Percentiles rank a stretch among this genome's conserved stretches.
These are phyloP conservation scores for Macroventuria anomochaeta DNA, from an alignment of 2,329 filamentous ascomycete genomes.

Conservation along the genomic window DNA sequence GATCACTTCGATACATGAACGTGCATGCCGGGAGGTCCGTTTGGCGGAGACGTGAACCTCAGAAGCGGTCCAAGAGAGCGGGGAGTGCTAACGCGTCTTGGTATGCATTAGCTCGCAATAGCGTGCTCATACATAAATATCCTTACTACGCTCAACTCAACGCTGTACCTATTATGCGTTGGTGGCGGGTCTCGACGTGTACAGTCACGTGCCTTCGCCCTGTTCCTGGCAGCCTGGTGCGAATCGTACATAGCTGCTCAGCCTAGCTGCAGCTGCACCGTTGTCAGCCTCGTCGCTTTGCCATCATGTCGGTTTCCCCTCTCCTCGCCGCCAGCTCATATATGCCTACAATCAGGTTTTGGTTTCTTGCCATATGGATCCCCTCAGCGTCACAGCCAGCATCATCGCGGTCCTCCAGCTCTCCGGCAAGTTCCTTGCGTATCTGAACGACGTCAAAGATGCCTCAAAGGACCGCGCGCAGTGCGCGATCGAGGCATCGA, in stretches of 20 bases:
- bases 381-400: slow-evolving; percentile 17
- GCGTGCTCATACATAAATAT: no score
- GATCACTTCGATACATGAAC: no score
- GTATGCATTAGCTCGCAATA: no score
- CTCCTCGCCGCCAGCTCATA: background rate
- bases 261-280: background rate
- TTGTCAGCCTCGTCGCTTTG: background rate
- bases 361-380: slow-evolving; percentile 3
- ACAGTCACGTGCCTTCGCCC: background rate
- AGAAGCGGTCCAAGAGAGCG: no score
- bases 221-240: background rate
- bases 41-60: no score
- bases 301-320: background rate
- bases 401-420: slow-evolving; percentile 19
- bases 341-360: background rate
- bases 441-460: slow-evolving; percentile 12
- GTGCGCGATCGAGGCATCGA: slow-evolving; percentile 4
- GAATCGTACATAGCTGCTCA: background rate
- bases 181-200: no score
- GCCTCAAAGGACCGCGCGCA: slow-evolving; percentile 10
- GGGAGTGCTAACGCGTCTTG: no score
- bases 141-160: no score
- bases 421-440: slow-evolving; percentile 4
- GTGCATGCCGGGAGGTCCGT: no score
- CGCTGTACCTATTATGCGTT: no score